Percentiles rank a stretch among this genome's conserved stretches.
Evolutionary conservation across 768 basidiomycete genomes (phyloP).

Genomic region (Tricholoma hemisulphureum): DNA sequence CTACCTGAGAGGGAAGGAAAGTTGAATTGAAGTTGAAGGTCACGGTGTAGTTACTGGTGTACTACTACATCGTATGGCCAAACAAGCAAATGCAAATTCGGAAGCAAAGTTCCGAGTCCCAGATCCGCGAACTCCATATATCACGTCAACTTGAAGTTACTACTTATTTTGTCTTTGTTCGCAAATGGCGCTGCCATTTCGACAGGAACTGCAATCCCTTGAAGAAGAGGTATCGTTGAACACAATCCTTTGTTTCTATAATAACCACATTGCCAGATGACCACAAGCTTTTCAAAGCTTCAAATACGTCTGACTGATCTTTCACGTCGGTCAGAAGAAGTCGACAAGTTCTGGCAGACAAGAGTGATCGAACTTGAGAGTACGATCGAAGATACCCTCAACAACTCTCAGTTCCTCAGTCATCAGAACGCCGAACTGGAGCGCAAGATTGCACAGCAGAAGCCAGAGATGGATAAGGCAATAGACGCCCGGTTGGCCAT

Average conservation of each 20-base stretch:
- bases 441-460: constrained; percentile 20
- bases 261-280: neutral
- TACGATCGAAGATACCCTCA: constrained; percentile 21
- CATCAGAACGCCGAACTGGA: constrained; percentile 36
- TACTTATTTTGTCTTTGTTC: neutral
- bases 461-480: constrained; percentile 31
- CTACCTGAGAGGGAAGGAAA: constrained; percentile 6
- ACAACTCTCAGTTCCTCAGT: constrained; percentile 27
- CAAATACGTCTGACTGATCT: constrained; percentile 15
- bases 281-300: constrained; percentile 5
- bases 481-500: constrained; percentile 33
- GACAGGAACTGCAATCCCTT: constrained; percentile 15
- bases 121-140: neutral
- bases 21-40: constrained; percentile 1
- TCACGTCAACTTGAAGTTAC: neutral
- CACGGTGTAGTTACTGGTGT: neutral
- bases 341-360: constrained; percentile 13
- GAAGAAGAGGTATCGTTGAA: constrained; percentile 25
- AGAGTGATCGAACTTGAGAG: constrained; percentile 40
- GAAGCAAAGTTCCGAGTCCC: constrained; percentile 8
- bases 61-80: neutral
- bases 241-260: neutral
- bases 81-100: constrained; percentile 21
- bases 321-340: constrained; percentile 8
- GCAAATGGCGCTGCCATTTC: constrained; percentile 10